A percentile compares a stretch with the other conserved stretches of the same genome.
Evolutionary conservation across 78 protist species (phyloP).

Genomic region (Guillardia theta): DNA sequence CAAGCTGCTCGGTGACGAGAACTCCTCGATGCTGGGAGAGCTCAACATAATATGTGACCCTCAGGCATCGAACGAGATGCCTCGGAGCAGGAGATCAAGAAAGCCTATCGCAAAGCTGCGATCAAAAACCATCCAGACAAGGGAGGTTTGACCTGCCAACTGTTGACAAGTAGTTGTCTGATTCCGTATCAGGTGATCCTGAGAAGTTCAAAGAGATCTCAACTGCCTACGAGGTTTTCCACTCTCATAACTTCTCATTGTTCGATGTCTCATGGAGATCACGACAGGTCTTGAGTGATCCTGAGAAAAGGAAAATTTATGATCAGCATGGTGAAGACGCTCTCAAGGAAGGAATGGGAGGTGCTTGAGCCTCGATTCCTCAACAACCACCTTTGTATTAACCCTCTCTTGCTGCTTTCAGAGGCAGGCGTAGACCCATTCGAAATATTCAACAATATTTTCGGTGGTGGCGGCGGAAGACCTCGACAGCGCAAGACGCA

Average conservation of each 20-base stretch:
- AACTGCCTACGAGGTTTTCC: slow-evolving; percentile 1
- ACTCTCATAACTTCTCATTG: neutral
- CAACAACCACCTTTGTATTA: too few relatives aligned
- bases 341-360: slow-evolving; percentile 85
- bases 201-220: slow-evolving; percentile 41
- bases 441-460: neutral
- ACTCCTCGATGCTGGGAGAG: too few relatives aligned
- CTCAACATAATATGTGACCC: too few relatives aligned
- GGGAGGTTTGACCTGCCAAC: slow-evolving; percentile 36
- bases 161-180: too few relatives aligned
- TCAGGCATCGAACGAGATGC: slow-evolving; percentile 25
- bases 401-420: too few relatives aligned
- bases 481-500: slow-evolving; percentile 51
- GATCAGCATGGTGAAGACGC: slow-evolving; percentile 83
- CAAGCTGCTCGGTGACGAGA: slow-evolving; percentile 44
- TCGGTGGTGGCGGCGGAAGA: neutral
- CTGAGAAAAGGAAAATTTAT: neutral
- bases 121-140: slow-evolving; percentile 96
- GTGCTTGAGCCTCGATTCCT: too few relatives aligned
- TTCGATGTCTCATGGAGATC: neutral
- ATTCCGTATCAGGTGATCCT: neutral
- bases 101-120: slow-evolving; percentile 84
- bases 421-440: neutral
- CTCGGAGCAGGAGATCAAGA: slow-evolving; percentile 1
- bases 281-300: neutral